Conservation (phyloP, 768 basidiomycete species). For the Tulasnella sp. region DNA sequence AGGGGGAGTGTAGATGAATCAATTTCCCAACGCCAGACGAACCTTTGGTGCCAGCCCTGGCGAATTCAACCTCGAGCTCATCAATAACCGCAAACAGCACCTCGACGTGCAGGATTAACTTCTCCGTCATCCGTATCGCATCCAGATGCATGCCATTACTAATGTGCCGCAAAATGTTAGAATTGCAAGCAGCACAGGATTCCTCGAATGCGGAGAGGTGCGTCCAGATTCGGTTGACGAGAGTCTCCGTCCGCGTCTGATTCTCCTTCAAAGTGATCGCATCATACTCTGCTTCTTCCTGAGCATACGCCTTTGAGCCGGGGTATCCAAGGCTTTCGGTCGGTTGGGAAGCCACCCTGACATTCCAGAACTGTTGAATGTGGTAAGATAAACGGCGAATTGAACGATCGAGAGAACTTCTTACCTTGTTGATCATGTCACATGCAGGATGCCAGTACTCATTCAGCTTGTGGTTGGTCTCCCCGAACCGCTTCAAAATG, state of each 20-base stretch:
- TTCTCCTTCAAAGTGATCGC: constrained; percentile 81
- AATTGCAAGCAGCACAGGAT: constrained; percentile 98
- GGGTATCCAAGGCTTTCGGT: constrained; percentile 35
- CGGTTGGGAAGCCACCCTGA: constrained; percentile 60
- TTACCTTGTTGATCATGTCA: constrained; percentile 99
- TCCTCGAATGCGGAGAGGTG: constrained; percentile 98
- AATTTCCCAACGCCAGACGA: constrained; percentile 39
- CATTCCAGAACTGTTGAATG: constrained; percentile 88
- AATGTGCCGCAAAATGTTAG: constrained; percentile 97
- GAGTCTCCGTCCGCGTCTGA: constrained; percentile 92
- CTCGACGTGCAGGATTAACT: constrained; percentile 98
- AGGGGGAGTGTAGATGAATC: not conserved
- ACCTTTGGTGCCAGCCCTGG: constrained; percentile 83
- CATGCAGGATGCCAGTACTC: constrained; percentile 99
- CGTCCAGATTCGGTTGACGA: constrained; percentile 99
- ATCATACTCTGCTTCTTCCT: constrained; percentile 82
- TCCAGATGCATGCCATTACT: constrained; percentile 96
- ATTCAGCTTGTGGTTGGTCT: constrained; percentile 96
- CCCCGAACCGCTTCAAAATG: constrained; percentile 98
- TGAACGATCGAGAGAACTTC: constrained; percentile 37
- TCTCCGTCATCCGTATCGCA: constrained; percentile 97
- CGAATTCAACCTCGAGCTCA: constrained; percentile 89
- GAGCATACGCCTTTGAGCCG: constrained; percentile 53
- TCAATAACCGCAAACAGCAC: constrained; percentile 97
- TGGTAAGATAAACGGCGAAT: constrained; percentile 15